Evolutionary conservation across 306 rosid genomes (phyloP), one percentile per base, ranked within the genome.

Genomic region (Trifolium pratense): DNA sequence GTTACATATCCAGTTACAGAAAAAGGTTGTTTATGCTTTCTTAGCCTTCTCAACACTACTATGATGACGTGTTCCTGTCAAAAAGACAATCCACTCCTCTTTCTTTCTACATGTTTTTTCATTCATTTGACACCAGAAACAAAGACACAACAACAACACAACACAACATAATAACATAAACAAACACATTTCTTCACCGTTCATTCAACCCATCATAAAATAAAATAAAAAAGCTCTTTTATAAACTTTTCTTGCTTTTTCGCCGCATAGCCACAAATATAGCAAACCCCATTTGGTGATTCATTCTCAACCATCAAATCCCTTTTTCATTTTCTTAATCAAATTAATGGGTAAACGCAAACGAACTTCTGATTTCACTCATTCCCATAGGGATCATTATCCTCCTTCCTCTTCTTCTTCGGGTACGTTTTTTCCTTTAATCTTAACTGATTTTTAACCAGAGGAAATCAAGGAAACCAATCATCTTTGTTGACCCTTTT

Each of bases 311-410:
- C 83, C 88, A 75, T 84, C 70, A 75, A 77, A 64, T 61, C 63
- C 29, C 66, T 32, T 32, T 49, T 15, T 46, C 39, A 1, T 9
- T 17, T 17, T 56, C 40, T 70, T 20, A 10, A 10, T 34, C 15
- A 15, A 23, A 26, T 72, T 67, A 87, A 87, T 86, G 93, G 88
- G 88, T 36, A 90, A 87, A 82, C 78, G 84, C 58, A 92, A 90
- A 83, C 89, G 84, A 59, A 74, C 69, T 67, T 84, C 87, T 75
- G 86, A 89, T 83, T 93, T 80, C n/a, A 63, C 39, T 62, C 80
- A 79, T 26, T 52, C 64, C 60, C 82, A 81, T 16, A 71, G 66
- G 76, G 83, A 88, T 68, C 87, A 70, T 48, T 85, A 55, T 32
- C 83, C 85, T 23, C 40, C 32, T 66, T 66, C 67, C 0, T 68